phyloP scores from a whole-genome alignment of 805 yeast genomes.

The Torulaspora gathmanii region DNA sequence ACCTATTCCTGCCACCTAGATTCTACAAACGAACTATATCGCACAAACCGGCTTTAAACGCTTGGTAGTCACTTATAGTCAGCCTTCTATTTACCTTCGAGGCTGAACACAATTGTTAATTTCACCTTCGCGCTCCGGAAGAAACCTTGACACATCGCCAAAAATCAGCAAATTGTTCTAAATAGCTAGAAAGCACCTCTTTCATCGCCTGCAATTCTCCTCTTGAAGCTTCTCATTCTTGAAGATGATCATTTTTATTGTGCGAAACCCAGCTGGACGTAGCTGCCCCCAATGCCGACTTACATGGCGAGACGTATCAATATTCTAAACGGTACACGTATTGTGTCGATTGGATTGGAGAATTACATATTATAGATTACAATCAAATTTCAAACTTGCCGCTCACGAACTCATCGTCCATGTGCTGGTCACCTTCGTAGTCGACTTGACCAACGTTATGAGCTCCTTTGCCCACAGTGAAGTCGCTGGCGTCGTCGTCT shows the following conservation, averaged over 20 bases:
- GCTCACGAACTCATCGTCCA: conserved; percentile 80
- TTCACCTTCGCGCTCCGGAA: conserved; percentile 3
- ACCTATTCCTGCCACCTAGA: not conserved
- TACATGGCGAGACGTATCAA: not conserved
- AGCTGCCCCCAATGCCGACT: not conserved
- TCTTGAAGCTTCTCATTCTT: no score
- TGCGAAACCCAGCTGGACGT: not conserved
- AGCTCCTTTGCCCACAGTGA: conserved; percentile 14
- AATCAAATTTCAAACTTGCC: conserved; percentile 77
- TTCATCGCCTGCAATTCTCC: not conserved
- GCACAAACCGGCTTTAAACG: not conserved
- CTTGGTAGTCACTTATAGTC: not conserved
- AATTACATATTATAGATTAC: conserved; percentile 1
- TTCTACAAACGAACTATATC: not conserved
- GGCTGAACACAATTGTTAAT: conserved; percentile 1
- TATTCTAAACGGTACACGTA: not conserved
- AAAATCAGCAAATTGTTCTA: not conserved
- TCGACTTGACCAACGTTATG: conserved; percentile 29
- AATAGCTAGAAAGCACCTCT: not conserved
- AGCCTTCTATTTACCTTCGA: not conserved
- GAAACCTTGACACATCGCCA: not conserved
- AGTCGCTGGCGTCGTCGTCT: conserved; percentile 42
- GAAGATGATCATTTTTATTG: no score
- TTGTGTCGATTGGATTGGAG: not conserved
- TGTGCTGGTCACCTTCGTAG: conserved; percentile 49